Evolutionary conservation across 371 early-diverging fungal species (phyloP).

Genomic region (Dichotomocladium elegans): DNA sequence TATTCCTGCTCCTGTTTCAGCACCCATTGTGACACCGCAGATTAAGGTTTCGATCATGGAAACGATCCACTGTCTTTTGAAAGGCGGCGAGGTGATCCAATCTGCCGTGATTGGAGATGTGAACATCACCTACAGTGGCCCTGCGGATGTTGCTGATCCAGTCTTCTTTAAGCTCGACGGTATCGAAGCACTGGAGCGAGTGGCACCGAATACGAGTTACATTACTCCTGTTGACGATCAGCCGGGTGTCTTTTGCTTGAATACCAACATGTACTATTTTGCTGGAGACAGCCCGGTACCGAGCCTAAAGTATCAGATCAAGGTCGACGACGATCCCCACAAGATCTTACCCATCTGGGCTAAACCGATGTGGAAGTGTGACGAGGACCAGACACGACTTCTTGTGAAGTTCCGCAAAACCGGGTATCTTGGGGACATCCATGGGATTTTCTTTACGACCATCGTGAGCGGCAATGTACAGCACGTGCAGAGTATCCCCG

Average conservation of each 20-base stretch:
- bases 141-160: slow-evolving; percentile 15
- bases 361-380: slow-evolving; percentile 59
- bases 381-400: slow-evolving; percentile 45
- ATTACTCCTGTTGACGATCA: slow-evolving; percentile 18
- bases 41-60: slow-evolving; percentile 38
- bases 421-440: neutral
- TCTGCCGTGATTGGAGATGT: slow-evolving; percentile 48
- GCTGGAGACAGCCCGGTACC: slow-evolving; percentile 20
- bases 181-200: slow-evolving; percentile 25
- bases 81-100: slow-evolving; percentile 35
- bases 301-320: slow-evolving; percentile 46
- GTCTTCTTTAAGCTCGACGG: slow-evolving; percentile 35
- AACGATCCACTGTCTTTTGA: slow-evolving; percentile 38
- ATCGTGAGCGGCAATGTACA: slow-evolving; percentile 45
- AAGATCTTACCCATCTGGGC: slow-evolving; percentile 18
- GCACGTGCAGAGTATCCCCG: slow-evolving; percentile 49
- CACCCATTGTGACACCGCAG: slow-evolving; percentile 8
- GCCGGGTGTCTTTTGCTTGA: slow-evolving; percentile 25
- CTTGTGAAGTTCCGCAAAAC: slow-evolving; percentile 48
- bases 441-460: slow-evolving; percentile 46
- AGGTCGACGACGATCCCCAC: slow-evolving; percentile 26
- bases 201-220: slow-evolving; percentile 32
- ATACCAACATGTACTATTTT: slow-evolving; percentile 31
- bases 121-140: slow-evolving; percentile 33
- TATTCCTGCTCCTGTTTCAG: neutral